Evolutionary conservation across 805 yeast species (phyloP).

Genomic region (Candida silvatica): DNA sequence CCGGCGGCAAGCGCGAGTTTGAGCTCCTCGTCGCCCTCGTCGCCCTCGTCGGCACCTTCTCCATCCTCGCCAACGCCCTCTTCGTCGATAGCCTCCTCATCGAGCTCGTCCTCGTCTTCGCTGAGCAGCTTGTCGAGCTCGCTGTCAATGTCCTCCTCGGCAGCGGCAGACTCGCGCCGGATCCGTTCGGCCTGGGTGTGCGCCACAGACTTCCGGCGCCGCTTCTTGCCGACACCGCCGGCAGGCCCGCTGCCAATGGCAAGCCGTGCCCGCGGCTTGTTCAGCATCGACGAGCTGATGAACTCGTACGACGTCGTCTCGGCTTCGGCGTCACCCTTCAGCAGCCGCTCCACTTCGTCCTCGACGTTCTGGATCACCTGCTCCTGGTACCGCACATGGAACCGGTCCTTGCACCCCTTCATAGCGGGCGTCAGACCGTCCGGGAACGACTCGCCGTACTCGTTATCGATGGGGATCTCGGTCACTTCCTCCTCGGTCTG

Average conservation of each 20-base stretch:
- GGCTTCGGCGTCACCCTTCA: constrained; percentile 74
- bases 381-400: constrained; percentile 62
- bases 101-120: constrained; percentile 13
- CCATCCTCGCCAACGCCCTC: constrained; percentile 34
- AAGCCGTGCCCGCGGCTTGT: constrained; percentile 24
- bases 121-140: constrained; percentile 22
- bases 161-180: too few relatives aligned
- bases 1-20: constrained; percentile 1
- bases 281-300: constrained; percentile 33
- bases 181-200: constrained; percentile 3
- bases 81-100: constrained; percentile 8
- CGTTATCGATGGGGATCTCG: constrained; percentile 32
- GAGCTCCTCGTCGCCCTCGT: constrained; percentile 31
- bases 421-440: constrained; percentile 84
- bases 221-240: neutral
- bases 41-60: constrained; percentile 36
- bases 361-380: constrained; percentile 73
- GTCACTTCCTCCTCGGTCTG: constrained; percentile 36
- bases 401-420: constrained; percentile 61
- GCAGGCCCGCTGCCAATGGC: constrained; percentile 21
- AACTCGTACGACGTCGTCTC: constrained; percentile 73
- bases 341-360: constrained; percentile 64
- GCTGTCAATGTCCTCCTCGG: constrained; percentile 26
- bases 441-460: constrained; percentile 36
- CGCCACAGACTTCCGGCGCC: constrained; percentile 1